Evolutionary conservation across 768 basidiomycete species (phyloP).

Genomic region (Lactarius trivialis): DNA sequence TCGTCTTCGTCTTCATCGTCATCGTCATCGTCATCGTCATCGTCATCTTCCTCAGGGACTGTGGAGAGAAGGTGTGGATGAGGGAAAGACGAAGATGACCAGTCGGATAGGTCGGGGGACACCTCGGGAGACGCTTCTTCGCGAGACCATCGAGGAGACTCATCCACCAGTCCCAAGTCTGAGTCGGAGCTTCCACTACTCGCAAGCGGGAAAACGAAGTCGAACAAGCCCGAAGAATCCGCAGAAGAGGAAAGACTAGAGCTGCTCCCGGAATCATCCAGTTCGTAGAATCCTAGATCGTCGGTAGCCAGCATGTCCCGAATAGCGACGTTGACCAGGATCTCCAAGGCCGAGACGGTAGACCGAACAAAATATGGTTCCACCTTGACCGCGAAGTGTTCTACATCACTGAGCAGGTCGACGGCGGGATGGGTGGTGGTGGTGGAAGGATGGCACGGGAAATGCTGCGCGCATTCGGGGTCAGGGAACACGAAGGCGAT

Average conservation of each 20-base stretch:
- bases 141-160: background rate
- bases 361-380: constrained; percentile 13
- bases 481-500: background rate
- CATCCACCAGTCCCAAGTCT: background rate
- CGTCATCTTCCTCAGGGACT: constrained; percentile 4
- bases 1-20: background rate
- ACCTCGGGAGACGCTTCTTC: background rate
- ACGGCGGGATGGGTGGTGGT: background rate
- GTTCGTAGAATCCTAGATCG: background rate
- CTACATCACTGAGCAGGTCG: background rate
- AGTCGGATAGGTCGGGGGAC: background rate
- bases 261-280: background rate
- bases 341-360: constrained; percentile 12
- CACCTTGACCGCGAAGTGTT: background rate
- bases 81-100: background rate
- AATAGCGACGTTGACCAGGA: constrained; percentile 8
- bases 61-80: constrained; percentile 12
- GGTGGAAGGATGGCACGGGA: background rate
- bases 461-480: background rate
- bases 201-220: background rate
- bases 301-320: constrained; percentile 6
- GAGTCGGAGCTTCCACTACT: background rate
- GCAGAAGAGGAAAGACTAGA: constrained; percentile 6
- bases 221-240: constrained; percentile 1
- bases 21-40: no score